phyloP scores from a whole-genome alignment of 192 early-diverging fungal species.

The Coemansia sp. region DNA sequence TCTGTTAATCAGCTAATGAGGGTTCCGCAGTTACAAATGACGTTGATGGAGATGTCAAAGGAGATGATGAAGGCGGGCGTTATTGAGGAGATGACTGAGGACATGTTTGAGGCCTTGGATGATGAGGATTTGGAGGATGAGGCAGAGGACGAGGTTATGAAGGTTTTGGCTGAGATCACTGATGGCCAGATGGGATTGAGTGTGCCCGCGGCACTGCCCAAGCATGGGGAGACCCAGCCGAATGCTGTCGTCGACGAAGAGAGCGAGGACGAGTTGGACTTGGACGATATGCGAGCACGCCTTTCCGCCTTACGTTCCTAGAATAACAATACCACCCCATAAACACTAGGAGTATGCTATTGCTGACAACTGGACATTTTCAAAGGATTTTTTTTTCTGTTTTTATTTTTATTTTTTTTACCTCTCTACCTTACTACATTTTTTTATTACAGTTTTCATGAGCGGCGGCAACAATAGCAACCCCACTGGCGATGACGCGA shows the following conservation, averaged over 20 bases:
- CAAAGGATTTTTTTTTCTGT: neutral
- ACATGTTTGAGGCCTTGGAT: constrained; percentile 82
- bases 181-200: constrained; percentile 60
- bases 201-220: neutral
- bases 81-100: constrained; percentile 94
- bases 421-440: neutral
- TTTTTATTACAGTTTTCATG: neutral
- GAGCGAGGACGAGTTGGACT: constrained; percentile 69
- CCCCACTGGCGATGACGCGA: constrained; percentile 12
- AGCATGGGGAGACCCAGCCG: constrained; percentile 7
- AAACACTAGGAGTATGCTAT: neutral
- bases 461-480: constrained; percentile 8
- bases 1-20: constrained; percentile 84
- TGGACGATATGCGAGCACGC: constrained; percentile 85
- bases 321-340: neutral
- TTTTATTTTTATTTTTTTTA: neutral
- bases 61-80: constrained; percentile 99
- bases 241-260: constrained; percentile 55
- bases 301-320: constrained; percentile 74
- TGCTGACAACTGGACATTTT: neutral
- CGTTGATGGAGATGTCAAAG: constrained; percentile 89
- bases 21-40: constrained; percentile 78
- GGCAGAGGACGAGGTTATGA: constrained; percentile 91
- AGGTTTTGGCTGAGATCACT: constrained; percentile 84
- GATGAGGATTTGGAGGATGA: constrained; percentile 93